A percentile compares a stretch with the other conserved stretches of the same genome.
These are phyloP conservation scores for Microcos paniculata DNA, from an alignment of 345 rosid genomes.

Conservation along the genomic window DNA sequence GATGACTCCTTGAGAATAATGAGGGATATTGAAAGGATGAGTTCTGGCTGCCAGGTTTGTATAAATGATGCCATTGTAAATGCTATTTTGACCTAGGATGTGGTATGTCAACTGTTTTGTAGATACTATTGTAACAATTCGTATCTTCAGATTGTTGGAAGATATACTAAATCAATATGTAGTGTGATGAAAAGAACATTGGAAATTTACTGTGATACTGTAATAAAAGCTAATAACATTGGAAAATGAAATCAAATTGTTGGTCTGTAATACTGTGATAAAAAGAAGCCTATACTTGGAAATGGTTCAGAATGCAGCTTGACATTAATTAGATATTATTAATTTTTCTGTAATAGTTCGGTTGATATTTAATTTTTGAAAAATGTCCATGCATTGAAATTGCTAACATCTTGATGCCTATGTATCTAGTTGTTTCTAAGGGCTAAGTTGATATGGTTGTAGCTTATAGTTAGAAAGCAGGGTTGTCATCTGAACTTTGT, in stretches of 20 bases:
- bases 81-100: conserved; percentile 11
- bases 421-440: neutral
- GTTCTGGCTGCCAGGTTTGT: conserved; percentile 71
- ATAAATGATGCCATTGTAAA: neutral
- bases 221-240: too few relatives aligned
- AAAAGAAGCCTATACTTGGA: neutral
- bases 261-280: neutral
- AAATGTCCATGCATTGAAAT: neutral
- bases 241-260: neutral
- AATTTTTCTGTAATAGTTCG: conserved; percentile 1
- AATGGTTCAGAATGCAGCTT: neutral
- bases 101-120: neutral
- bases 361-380: neutral
- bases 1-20: conserved; percentile 88
- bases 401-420: neutral
- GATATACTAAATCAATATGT: neutral
- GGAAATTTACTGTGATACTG: too few relatives aligned
- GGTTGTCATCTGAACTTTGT: neutral
- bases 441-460: neutral
- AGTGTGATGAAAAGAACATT: too few relatives aligned
- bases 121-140: neutral
- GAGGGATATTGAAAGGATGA: conserved; percentile 68
- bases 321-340: neutral
- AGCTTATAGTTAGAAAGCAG: neutral
- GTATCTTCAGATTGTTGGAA: neutral